phyloP scores from a whole-genome alignment of 2,329 filamentous ascomycete genomes.

The Hypomyces perniciosus region DNA sequence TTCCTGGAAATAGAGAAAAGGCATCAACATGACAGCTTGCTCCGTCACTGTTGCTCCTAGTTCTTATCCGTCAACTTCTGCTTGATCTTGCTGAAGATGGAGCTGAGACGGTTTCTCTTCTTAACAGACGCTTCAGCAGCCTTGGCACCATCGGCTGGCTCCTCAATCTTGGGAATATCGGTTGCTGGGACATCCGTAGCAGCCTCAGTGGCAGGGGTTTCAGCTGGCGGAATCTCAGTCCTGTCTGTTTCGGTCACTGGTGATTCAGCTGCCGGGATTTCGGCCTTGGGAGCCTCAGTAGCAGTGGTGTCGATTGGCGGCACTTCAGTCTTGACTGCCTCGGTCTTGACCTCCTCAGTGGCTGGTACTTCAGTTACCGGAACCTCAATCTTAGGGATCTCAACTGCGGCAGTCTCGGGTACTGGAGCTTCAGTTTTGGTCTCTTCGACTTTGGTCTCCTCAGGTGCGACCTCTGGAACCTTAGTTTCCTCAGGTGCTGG shows the following conservation, averaged over 20 bases:
- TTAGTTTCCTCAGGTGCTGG: no score
- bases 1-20: constrained; percentile 19
- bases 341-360: constrained; percentile 6
- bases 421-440: background rate
- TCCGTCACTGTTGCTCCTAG: constrained; percentile 12
- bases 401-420: background rate
- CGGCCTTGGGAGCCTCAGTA: constrained; percentile 13
- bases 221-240: constrained; percentile 12
- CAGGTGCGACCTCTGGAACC: background rate
- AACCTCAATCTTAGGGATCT: background rate
- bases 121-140: constrained; percentile 27
- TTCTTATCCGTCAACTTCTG: constrained; percentile 36
- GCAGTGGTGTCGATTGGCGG: constrained; percentile 5
- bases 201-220: background rate
- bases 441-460: background rate
- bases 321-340: background rate
- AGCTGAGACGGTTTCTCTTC: constrained; percentile 60
- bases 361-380: background rate
- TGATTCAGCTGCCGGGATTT: constrained; percentile 11
- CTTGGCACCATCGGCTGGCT: constrained; percentile 14
- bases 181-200: constrained; percentile 15
- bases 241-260: constrained; percentile 15
- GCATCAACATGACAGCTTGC: constrained; percentile 9
- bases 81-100: constrained; percentile 55
- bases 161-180: constrained; percentile 18